These are phyloP conservation scores for Rauvolfia tetraphylla DNA, from an alignment of 257 asterid species.

Conservation along the genomic window DNA sequence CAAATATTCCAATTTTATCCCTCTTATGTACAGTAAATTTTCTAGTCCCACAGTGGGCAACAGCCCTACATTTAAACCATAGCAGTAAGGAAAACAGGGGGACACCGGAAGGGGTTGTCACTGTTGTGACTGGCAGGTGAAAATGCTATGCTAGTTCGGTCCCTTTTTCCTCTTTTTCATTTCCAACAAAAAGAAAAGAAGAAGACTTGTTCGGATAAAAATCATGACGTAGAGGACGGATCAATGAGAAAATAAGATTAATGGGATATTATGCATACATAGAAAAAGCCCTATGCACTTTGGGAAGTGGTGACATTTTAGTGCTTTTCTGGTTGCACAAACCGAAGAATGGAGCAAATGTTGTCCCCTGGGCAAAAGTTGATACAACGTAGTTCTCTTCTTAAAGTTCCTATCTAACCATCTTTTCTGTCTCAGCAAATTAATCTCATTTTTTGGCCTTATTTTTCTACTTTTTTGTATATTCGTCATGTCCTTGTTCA, in stretches of 20 bases:
- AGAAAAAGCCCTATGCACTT: background rate
- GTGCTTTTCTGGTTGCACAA: conserved; percentile 6
- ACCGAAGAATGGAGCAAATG: background rate
- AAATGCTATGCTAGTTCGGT: too few species aligned
- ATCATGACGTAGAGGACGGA: too few species aligned
- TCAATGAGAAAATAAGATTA: background rate
- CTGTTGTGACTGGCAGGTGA: background rate
- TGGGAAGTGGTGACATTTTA: background rate
- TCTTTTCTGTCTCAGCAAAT: background rate
- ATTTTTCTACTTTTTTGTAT: background rate
- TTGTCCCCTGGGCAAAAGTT: background rate
- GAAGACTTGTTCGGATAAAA: background rate
- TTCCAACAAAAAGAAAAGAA: background rate
- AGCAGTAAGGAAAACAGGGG: too few species aligned
- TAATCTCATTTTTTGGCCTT: background rate
- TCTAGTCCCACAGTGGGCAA: too few species aligned
- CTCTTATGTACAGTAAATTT: too few species aligned
- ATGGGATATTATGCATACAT: background rate
- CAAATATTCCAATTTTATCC: too few species aligned
- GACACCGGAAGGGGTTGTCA: background rate
- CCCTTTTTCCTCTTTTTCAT: background rate
- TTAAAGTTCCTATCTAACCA: background rate
- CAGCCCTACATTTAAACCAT: too few species aligned
- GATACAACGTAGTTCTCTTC: background rate
- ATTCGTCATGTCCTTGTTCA: background rate